Evolutionary conservation across 73 alveolate species (phyloP).

Genomic region (Strombidium stylifer): DNA sequence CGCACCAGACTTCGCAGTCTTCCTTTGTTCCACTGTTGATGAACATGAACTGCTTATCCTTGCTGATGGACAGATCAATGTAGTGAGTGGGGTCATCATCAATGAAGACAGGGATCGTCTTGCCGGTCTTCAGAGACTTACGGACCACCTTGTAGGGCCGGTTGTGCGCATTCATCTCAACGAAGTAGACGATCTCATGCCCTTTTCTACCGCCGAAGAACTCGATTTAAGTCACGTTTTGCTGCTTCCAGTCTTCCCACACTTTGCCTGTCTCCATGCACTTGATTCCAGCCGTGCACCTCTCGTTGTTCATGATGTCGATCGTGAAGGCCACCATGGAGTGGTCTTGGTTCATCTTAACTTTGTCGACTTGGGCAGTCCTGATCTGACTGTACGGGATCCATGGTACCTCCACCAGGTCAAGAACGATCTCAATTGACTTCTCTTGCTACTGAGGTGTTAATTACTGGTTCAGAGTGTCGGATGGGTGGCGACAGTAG

Average conservation of each 20-base stretch:
- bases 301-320: conserved; percentile 44
- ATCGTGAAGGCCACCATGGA: conserved; percentile 39
- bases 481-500: conserved; percentile 20
- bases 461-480: too few relatives aligned
- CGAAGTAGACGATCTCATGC: conserved; percentile 29
- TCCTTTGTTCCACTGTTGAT: conserved; percentile 30
- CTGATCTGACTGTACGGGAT: conserved; percentile 10
- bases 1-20: conserved; percentile 57
- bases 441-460: neutral
- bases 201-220: conserved; percentile 17
- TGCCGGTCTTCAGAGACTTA: conserved; percentile 8
- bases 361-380: conserved; percentile 31
- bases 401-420: conserved; percentile 35
- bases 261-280: conserved; percentile 14
- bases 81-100: conserved; percentile 51
- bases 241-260: neutral
- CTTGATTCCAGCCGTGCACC: conserved; percentile 30
- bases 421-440: conserved; percentile 17
- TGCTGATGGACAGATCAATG: conserved; percentile 33
- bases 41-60: conserved; percentile 36
- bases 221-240: conserved; percentile 28
- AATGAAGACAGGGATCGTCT: conserved; percentile 7
- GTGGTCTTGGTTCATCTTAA: conserved; percentile 60
- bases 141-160: conserved; percentile 41
- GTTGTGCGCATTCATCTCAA: conserved; percentile 32